Evolutionary conservation across 768 basidiomycete species (phyloP), one percentile per base, ranked within the genome.

Genomic region (Phlebiopsis flavidoalba): DNA sequence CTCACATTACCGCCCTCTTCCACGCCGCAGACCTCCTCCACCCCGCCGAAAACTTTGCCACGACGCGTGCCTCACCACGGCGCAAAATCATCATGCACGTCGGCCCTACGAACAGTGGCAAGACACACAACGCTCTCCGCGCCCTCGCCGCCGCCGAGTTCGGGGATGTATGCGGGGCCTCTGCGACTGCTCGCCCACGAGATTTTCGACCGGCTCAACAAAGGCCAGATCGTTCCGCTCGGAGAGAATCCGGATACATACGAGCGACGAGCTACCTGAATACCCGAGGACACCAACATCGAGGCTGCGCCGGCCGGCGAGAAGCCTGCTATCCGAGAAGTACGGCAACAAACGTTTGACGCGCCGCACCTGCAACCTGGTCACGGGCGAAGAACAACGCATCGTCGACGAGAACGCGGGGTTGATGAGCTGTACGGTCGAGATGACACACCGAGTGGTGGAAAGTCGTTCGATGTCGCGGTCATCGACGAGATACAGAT

Each of bases 401-500:
- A 79, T 91, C 33, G 83, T 96, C 21, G 76, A 78, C 8, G 77
- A 77, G 0, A 66, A 77, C 7, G 85, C 85, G 0, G 73, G 78
- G 0, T 71, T 97, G 40, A 60, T 79, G n/a, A 88, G 87, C 69
- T 94, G 91, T 71, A 99, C 97, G 2, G 89, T 98, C 65, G 97
- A 99, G 79, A 99, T 98, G 95, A 71, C 90, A 71, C 90, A 36
- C 76, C 79, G 5, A 64, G 76, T 10, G 62, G 64, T 1, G 63
- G 52, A 17, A 61, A 61, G 3, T 77, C 75, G 58, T 66, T 52
- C 50, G 93, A 96, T 55, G 93, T 98, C 22, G 95, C 87, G 0
- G 95, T 99, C 50, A 79, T 99, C 49, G 97, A 98, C 71, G 96
- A 98, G 76, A 98, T 99, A 52, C 97, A 98, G 76, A 90, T 98